Percentiles rank a stretch among this genome's conserved stretches.
These are phyloP conservation scores for Scenedesmus sp. DNA, from an alignment of 163 green algal genomes.

Conservation along the genomic window DNA sequence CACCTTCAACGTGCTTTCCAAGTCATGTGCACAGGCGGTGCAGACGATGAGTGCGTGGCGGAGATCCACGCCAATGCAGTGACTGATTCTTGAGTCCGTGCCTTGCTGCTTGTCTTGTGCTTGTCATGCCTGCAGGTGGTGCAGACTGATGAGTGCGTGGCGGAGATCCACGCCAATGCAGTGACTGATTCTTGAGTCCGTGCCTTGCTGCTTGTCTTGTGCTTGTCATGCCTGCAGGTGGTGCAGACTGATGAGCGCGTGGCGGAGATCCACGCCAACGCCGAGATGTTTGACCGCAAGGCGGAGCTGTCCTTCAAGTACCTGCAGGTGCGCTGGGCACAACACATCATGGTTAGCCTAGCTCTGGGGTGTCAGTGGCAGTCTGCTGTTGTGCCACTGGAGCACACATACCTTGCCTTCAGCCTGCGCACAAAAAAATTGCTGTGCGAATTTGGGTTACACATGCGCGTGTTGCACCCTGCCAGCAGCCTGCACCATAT, in stretches of 20 bases:
- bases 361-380: neutral
- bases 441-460: neutral
- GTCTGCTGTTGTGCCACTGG: too few relatives aligned
- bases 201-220: neutral
- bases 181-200: neutral
- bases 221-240: neutral
- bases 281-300: constrained; percentile 59
- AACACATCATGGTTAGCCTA: neutral
- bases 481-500: too few relatives aligned
- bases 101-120: neutral
- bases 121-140: constrained; percentile 4
- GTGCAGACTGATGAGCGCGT: constrained; percentile 48
- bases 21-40: neutral
- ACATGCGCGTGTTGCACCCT: too few relatives aligned
- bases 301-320: constrained; percentile 60
- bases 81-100: neutral
- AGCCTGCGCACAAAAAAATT: neutral
- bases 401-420: too few relatives aligned
- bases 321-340: constrained; percentile 48
- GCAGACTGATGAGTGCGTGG: constrained; percentile 26
- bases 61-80: neutral
- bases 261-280: constrained; percentile 47
- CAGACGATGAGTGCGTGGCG: neutral
- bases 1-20: neutral
- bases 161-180: neutral